Conservation (phyloP, 2,329 filamentous ascomycete species). For the Fusarium sp. region DNA sequence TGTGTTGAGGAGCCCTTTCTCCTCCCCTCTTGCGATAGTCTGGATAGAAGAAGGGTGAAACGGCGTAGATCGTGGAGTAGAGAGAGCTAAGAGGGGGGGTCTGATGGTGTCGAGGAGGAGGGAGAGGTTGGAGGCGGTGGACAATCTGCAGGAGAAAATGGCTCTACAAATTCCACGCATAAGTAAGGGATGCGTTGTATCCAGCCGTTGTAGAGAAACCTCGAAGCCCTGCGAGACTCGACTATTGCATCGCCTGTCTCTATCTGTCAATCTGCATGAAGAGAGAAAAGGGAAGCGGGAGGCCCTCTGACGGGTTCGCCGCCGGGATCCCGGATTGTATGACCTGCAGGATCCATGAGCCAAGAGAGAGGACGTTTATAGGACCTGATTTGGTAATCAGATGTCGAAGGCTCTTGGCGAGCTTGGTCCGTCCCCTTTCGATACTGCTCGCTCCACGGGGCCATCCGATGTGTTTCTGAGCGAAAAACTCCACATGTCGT, state of each 20-base stretch:
- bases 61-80: conserved; percentile 15
- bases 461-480: neutral
- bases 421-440: neutral
- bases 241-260: neutral
- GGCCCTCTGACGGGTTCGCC: neutral
- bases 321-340: neutral
- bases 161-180: conserved; percentile 8
- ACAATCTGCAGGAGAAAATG: neutral
- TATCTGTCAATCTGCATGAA: neutral
- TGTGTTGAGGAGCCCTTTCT: neutral
- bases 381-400: neutral
- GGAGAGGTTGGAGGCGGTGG: conserved; percentile 19
- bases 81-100: neutral
- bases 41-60: conserved; percentile 24
- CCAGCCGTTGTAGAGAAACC: neutral
- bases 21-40: neutral
- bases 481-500: neutral
- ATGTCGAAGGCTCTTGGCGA: neutral
- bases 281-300: neutral
- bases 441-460: neutral
- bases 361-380: neutral
- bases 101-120: neutral
- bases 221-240: neutral
- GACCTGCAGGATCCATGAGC: neutral
- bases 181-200: conserved; percentile 17